A percentile compares a stretch with the other conserved stretches of the same genome.
phyloP scores from a whole-genome alignment of 1,284 basidiomycete species.

The Stygiomarasmius scandens region DNA sequence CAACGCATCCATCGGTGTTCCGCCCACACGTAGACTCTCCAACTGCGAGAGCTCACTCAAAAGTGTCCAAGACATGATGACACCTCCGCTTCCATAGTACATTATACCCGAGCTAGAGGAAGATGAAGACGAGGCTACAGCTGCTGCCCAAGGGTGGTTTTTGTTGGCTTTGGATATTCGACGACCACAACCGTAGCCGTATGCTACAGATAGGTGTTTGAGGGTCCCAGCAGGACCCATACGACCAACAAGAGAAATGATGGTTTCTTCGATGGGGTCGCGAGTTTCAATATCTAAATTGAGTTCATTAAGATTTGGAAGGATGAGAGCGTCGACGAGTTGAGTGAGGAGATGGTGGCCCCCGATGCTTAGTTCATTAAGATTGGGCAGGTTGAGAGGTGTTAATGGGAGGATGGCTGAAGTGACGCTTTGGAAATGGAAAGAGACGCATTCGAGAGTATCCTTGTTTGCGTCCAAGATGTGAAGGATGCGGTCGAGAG shows the following conservation, averaged over 20 bases:
- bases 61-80: constrained; percentile 52
- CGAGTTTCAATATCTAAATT: constrained; percentile 68
- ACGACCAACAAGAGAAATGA: constrained; percentile 58
- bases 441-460: constrained; percentile 52
- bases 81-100: constrained; percentile 30
- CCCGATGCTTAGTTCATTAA: constrained; percentile 59
- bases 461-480: constrained; percentile 58
- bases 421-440: constrained; percentile 62
- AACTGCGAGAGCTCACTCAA: constrained; percentile 49
- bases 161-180: constrained; percentile 9
- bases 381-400: constrained; percentile 49
- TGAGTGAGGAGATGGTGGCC: constrained; percentile 66
- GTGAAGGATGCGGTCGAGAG: constrained; percentile 65
- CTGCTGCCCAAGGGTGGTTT: constrained; percentile 30
- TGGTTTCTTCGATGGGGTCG: constrained; percentile 68
- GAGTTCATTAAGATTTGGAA: constrained; percentile 57
- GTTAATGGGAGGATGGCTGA: constrained; percentile 63
- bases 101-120: neutral
- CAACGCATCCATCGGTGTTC: constrained; percentile 63
- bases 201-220: constrained; percentile 59
- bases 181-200: constrained; percentile 38
- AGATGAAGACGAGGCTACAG: neutral
- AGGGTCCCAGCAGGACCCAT: constrained; percentile 42
- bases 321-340: constrained; percentile 61
- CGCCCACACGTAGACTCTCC: constrained; percentile 60